Base-by-base conservation (phyloP, 176 grass and related monocot species). In the Ensete glaucum region DNA sequence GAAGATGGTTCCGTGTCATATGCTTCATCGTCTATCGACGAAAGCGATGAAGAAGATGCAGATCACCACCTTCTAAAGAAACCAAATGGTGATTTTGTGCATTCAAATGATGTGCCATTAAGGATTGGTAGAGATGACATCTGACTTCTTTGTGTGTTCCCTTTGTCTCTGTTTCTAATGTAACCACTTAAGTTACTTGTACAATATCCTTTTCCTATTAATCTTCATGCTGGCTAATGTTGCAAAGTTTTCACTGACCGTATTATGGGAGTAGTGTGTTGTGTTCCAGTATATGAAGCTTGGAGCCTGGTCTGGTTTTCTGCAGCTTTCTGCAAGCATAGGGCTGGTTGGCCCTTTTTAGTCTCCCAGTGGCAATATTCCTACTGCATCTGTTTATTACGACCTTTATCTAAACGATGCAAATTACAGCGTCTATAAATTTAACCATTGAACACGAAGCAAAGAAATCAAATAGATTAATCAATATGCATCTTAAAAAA, bases 1-100 rank as follows among this genome's bases (percentile, higher is more conserved):
- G 93, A 93, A 26, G 87, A 86, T 86, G 89, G 83, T n/a, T 78
- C 82, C 73, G 87, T 85, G 8, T 98, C 94, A 54, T n/a, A 59
- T 58, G 74, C 74, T 88, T 96, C 89, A 80, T 82, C 85, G 1
- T 49, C 81, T 8, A 74, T 72, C 59, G 87, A 87, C 2, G 88
- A 80, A 21, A 86, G 79, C 19, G 90, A 98, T 76, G 69, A 82
- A 69, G 91, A 95, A 80, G 81, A 90, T 68, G 64, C 79, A 60
- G 83, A 86, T 67, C 84, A 86, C 54, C 82, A 92, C 76, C 84
- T 92, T 15, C 77, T 92, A 27, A 67, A 67, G 56, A 53, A 79
- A 78, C 74, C 84, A 78, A 74, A 20, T 23, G 21, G 16, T 21
- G 90, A 92, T 24, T 27, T 67, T 64, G 56, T 58, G 16, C 84